A percentile compares a stretch with the other conserved stretches of the same genome.
These are phyloP conservation scores for Rhynchospora tenuis DNA, from an alignment of 176 grass and related monocot species.

Conservation along the genomic window DNA sequence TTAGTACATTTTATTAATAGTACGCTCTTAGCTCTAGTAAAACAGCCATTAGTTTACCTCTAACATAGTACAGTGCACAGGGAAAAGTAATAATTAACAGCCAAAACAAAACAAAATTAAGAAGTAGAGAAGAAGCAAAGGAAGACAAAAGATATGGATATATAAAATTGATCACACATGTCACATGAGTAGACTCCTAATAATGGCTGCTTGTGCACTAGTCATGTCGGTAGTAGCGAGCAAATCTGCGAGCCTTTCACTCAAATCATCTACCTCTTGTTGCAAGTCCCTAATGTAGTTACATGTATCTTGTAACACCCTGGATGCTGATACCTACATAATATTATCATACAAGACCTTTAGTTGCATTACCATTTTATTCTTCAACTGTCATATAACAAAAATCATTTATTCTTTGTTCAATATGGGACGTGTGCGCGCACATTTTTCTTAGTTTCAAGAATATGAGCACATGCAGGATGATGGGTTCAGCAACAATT, in stretches of 20 bases:
- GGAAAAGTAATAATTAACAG: constrained; percentile 19
- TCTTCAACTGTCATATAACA: background rate
- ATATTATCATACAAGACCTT: background rate
- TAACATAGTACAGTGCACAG: constrained; percentile 12
- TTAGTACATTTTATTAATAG: constrained; percentile 5
- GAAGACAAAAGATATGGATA: background rate
- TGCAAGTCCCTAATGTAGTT: constrained; percentile 82
- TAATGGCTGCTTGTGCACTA: constrained; percentile 61
- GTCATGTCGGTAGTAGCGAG: constrained; percentile 44
- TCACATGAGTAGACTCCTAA: constrained; percentile 77
- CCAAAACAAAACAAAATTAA: background rate
- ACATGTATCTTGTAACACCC: constrained; percentile 74
- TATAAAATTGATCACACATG: constrained; percentile 5
- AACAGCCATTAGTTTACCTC: background rate
- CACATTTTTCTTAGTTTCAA: background rate
- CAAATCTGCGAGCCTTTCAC: constrained; percentile 59
- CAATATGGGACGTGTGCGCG: background rate
- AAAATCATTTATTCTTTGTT: background rate
- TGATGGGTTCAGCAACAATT: background rate
- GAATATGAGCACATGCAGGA: background rate
- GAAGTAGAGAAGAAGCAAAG: background rate
- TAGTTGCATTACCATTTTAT: background rate
- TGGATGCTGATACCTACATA: constrained; percentile 48
- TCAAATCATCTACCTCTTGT: constrained; percentile 66
- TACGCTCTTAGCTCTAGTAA: background rate